phyloP scores from a whole-genome alignment of 2,329 filamentous ascomycete species.

The Hypoxylon sp. region DNA sequence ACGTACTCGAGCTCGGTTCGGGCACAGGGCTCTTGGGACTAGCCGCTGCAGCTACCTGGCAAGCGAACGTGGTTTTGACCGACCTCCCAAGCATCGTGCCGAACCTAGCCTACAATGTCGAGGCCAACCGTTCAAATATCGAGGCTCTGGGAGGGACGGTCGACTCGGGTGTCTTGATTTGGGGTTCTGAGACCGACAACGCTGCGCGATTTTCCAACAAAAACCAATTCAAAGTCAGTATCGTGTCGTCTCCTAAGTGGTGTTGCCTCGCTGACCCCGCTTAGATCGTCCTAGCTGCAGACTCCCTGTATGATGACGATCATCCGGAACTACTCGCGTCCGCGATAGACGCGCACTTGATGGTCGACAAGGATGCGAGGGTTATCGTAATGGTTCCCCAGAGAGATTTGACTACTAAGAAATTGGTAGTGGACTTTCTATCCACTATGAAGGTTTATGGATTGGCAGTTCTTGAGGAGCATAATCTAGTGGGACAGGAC shows the following conservation, averaged over 20 bases:
- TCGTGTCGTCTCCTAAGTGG: neutral
- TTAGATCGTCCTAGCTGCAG: constrained; percentile 83
- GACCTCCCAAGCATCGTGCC: constrained; percentile 86
- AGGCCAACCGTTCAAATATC: constrained; percentile 70
- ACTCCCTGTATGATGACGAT: constrained; percentile 86
- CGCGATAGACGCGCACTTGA: constrained; percentile 76
- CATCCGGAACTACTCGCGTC: constrained; percentile 81
- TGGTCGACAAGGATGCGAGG: constrained; percentile 65
- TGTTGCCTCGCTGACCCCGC: constrained; percentile 21
- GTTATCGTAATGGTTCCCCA: constrained; percentile 85
- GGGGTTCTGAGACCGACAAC: constrained; percentile 67
- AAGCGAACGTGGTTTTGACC: constrained; percentile 76
- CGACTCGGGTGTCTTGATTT: constrained; percentile 77
- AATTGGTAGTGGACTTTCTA: constrained; percentile 73
- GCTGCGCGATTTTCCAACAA: constrained; percentile 57
- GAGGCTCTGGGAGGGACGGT: constrained; percentile 66
- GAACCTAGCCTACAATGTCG: constrained; percentile 81
- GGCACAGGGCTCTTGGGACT: constrained; percentile 93
- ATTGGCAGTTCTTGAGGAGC: constrained; percentile 68
- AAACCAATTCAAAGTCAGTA: constrained; percentile 64
- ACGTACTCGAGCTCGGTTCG: constrained; percentile 82
- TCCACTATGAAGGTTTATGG: constrained; percentile 66
- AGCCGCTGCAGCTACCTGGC: constrained; percentile 80
- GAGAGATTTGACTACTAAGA: constrained; percentile 73
- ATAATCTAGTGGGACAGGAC: constrained; percentile 74